Evolutionary conservation across 2,329 filamentous ascomycete genomes (phyloP).

Genomic region (Alternaria longipes): DNA sequence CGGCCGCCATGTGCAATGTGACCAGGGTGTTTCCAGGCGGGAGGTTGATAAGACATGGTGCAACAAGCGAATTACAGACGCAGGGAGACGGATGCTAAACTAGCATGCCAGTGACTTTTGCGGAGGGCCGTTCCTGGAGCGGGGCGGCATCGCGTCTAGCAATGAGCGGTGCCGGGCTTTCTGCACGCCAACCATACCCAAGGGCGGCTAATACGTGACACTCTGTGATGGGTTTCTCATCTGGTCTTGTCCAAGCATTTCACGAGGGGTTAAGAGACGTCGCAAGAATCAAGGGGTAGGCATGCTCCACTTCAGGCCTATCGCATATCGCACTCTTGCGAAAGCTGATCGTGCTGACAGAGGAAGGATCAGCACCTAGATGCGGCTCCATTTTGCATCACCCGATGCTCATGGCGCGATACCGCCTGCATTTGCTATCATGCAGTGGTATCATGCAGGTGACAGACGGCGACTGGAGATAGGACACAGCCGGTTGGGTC

Average conservation of each 20-base stretch:
- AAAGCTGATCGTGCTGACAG: slow-evolving; percentile 26
- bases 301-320: slow-evolving; percentile 7
- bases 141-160: slow-evolving; percentile 17
- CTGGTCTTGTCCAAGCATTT: not conserved
- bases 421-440: slow-evolving; percentile 16
- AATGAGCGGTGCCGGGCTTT: slow-evolving; percentile 14
- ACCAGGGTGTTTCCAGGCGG: slow-evolving; percentile 37
- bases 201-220: slow-evolving; percentile 17
- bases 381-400: slow-evolving; percentile 23
- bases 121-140: slow-evolving; percentile 18
- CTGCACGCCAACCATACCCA: slow-evolving; percentile 8
- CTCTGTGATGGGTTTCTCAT: not conserved
- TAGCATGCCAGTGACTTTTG: slow-evolving; percentile 23
- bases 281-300: not conserved
- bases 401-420: slow-evolving; percentile 15
- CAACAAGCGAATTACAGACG: slow-evolving; percentile 28
- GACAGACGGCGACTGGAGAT: slow-evolving; percentile 19
- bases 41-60: slow-evolving; percentile 41
- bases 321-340: slow-evolving; percentile 22
- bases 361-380: slow-evolving; percentile 20
- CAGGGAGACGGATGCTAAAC: slow-evolving; percentile 21
- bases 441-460: slow-evolving; percentile 21
- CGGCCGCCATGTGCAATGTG: slow-evolving; percentile 43
- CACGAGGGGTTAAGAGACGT: not conserved
- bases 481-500: slow-evolving; percentile 16